Conservation (phyloP, 2,329 filamentous ascomycete species). For the Pseudofabraea citricarpa region DNA sequence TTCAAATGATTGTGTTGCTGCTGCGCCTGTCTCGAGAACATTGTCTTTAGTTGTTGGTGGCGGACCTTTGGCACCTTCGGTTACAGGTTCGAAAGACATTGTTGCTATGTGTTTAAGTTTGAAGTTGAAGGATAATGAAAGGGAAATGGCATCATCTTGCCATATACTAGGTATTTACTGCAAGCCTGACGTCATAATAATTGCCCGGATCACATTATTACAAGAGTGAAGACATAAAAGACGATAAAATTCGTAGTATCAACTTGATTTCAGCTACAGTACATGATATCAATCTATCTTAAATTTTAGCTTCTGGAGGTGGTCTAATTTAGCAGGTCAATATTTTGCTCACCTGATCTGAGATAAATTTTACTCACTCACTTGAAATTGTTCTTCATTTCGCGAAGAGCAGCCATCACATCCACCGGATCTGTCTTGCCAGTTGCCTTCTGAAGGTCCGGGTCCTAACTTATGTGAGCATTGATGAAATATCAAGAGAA, state of each 20-base stretch:
- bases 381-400: slow-evolving; percentile 72
- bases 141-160: too few species aligned
- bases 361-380: slow-evolving; percentile 26
- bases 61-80: slow-evolving; percentile 7
- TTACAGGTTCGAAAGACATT: slow-evolving; percentile 11
- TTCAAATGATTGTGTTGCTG: slow-evolving; percentile 58
- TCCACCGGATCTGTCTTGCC: slow-evolving; percentile 75
- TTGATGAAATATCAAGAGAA: too few species aligned
- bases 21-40: slow-evolving; percentile 56
- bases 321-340: slow-evolving; percentile 7
- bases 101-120: too few species aligned
- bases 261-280: slow-evolving; percentile 1
- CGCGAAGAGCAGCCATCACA: slow-evolving; percentile 80
- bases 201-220: not conserved
- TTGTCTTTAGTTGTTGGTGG: slow-evolving; percentile 48
- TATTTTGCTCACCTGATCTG: too few species aligned
- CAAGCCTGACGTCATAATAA: not conserved
- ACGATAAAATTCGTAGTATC: not conserved
- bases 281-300: not conserved
- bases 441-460: slow-evolving; percentile 76
- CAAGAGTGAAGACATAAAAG: not conserved
- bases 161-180: too few species aligned
- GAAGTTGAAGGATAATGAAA: too few species aligned
- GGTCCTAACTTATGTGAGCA: too few species aligned
- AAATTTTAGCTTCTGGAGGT: slow-evolving; percentile 12